A percentile compares a stretch with the other conserved stretches of the same genome.
These are phyloP conservation scores for Tephrocybe sp. DNA, from an alignment of 768 basidiomycete species.

Conservation along the genomic window DNA sequence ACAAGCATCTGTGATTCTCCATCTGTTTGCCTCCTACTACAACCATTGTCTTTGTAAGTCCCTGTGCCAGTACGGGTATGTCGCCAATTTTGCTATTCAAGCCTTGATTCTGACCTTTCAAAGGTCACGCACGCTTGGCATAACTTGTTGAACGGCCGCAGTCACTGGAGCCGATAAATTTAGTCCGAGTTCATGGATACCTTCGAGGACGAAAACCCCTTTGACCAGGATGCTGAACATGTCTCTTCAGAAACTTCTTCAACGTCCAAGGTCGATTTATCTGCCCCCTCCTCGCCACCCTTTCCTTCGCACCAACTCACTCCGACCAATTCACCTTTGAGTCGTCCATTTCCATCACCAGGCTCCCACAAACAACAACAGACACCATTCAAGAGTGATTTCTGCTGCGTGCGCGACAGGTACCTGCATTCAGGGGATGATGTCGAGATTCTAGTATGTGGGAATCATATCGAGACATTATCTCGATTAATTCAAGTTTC, in stretches of 20 bases:
- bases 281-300: conserved; percentile 61
- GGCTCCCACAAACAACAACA: conserved; percentile 55
- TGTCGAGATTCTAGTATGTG: conserved; percentile 71
- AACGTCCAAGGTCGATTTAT: conserved; percentile 52
- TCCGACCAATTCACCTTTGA: conserved; percentile 43
- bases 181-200: conserved; percentile 33
- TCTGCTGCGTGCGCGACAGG: conserved; percentile 74
- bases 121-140: conserved; percentile 3
- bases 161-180: not conserved
- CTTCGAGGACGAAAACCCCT: conserved; percentile 70
- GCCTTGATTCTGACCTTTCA: not conserved
- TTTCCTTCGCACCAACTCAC: conserved; percentile 45
- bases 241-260: conserved; percentile 56
- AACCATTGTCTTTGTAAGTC: not conserved
- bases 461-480: not conserved
- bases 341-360: conserved; percentile 55
- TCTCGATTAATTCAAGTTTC: not conserved
- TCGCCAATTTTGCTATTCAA: not conserved
- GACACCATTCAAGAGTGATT: conserved; percentile 68
- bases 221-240: conserved; percentile 49
- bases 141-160: conserved; percentile 10
- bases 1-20: not conserved
- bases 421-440: conserved; percentile 83
- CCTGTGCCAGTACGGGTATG: not conserved
- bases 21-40: too few species aligned